Percentiles rank a stretch among this genome's conserved stretches.
Evolutionary conservation across 1,284 basidiomycete species (phyloP).

Genomic region (Rhodotorula sp.): DNA sequence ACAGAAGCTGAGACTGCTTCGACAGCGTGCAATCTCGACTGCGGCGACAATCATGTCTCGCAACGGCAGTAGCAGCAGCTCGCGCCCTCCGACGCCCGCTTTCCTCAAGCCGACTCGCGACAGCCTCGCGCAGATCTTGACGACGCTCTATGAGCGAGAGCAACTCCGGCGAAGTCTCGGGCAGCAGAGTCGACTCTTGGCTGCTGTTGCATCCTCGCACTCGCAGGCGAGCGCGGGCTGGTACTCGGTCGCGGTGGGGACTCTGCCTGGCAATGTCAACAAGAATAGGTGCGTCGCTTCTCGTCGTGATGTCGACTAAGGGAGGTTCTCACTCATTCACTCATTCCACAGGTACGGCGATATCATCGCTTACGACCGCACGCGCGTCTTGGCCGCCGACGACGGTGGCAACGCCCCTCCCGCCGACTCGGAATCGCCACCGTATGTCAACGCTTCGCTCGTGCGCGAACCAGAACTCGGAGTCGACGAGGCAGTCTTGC

Average conservation of each 20-base stretch:
- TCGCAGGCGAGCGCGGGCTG: not conserved
- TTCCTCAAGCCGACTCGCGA: constrained; percentile 6
- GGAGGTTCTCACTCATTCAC: not conserved
- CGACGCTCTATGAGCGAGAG: constrained; percentile 9
- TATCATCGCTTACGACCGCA: constrained; percentile 74
- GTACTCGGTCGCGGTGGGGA: constrained; percentile 3
- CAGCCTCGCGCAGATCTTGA: not conserved
- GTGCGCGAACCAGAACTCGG: constrained; percentile 67
- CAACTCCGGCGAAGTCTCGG: not conserved
- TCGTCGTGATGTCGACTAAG: too few relatives aligned
- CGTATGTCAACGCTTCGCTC: constrained; percentile 80
- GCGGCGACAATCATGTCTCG: too few relatives aligned
- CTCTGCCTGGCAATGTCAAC: not conserved
- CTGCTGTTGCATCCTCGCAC: too few relatives aligned
- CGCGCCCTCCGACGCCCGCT: not conserved
- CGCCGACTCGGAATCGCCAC: not conserved
- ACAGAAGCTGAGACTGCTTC: too few relatives aligned
- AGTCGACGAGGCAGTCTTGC: not conserved
- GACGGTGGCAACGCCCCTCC: not conserved
- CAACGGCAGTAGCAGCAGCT: too few relatives aligned
- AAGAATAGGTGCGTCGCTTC: constrained; percentile 20
- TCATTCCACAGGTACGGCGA: constrained; percentile 59
- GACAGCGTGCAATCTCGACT: too few relatives aligned
- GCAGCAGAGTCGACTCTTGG: not conserved
- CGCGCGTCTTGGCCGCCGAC: constrained; percentile 59